Percentiles rank a stretch among this genome's conserved stretches.
These are phyloP conservation scores for Hymenoscyphus albidus DNA, from an alignment of 2,329 filamentous ascomycete genomes.

Conservation along the genomic window DNA sequence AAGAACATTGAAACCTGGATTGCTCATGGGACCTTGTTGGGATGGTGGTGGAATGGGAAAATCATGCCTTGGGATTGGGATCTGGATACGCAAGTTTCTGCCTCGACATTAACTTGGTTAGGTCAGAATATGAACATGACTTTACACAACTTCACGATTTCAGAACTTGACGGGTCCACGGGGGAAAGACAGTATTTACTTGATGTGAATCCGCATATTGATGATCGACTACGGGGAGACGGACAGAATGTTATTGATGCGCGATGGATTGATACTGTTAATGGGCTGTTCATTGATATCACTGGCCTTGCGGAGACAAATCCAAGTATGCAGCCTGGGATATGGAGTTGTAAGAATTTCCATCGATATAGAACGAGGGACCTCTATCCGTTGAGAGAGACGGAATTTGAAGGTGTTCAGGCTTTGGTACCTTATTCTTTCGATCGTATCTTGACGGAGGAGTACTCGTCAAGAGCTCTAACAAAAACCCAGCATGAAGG, in stretches of 20 bases:
- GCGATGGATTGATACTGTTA: constrained; percentile 73
- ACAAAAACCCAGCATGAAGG: constrained; percentile 57
- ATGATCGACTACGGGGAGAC: constrained; percentile 57
- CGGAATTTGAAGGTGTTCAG: constrained; percentile 68
- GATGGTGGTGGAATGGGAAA: constrained; percentile 84
- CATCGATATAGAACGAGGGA: constrained; percentile 69
- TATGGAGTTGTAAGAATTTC: constrained; percentile 77
- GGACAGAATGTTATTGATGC: constrained; percentile 80
- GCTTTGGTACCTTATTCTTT: constrained; percentile 68
- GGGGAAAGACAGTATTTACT: constrained; percentile 60
- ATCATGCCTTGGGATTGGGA: constrained; percentile 84
- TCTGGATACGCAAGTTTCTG: constrained; percentile 74
- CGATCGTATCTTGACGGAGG: constrained; percentile 60
- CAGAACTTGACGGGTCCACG: constrained; percentile 39
- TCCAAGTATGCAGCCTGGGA: constrained; percentile 52
- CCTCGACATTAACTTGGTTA: constrained; percentile 61
- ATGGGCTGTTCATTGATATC: constrained; percentile 80
- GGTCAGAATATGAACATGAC: constrained; percentile 67
- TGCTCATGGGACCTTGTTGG: constrained; percentile 76
- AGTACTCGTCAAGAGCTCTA: constrained; percentile 62
- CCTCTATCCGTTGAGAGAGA: constrained; percentile 71
- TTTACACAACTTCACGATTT: constrained; percentile 39
- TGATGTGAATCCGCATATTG: constrained; percentile 71
- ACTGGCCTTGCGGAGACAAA: constrained; percentile 70
- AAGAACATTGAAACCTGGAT: constrained; percentile 78